Evolutionary conservation across 306 rosid genomes (phyloP).

Genomic region (Dryas octopetala): DNA sequence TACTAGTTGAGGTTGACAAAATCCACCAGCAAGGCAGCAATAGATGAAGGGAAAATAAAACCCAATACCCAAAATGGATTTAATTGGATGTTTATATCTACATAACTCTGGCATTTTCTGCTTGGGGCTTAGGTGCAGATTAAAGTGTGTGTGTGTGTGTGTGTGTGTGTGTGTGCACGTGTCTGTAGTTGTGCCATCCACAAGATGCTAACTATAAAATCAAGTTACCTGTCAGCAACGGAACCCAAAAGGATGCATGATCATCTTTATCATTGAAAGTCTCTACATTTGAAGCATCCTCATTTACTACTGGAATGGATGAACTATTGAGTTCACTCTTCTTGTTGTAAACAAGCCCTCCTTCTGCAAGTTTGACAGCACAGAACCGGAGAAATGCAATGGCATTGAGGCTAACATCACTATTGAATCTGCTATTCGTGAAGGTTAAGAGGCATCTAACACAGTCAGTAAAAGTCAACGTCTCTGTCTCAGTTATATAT

Average conservation of each 20-base stretch:
- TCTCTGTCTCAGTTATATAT: conserved; percentile 98
- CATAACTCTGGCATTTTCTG: not conserved
- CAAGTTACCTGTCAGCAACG: conserved; percentile 80
- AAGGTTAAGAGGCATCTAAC: conserved; percentile 94
- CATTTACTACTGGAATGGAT: conserved; percentile 36
- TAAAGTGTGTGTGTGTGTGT: not conserved
- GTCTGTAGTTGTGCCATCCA: not conserved
- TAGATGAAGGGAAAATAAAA: not conserved
- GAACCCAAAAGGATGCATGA: conserved; percentile 83
- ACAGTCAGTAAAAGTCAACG: conserved; percentile 87
- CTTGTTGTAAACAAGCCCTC: conserved; percentile 84
- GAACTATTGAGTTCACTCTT: conserved; percentile 47
- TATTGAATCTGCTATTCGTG: conserved; percentile 92
- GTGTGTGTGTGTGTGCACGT: not conserved
- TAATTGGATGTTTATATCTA: not conserved
- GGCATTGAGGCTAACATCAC: conserved; percentile 99
- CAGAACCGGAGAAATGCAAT: conserved; percentile 98
- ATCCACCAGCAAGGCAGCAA: not conserved
- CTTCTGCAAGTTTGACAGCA: conserved; percentile 98
- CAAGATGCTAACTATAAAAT: conserved; percentile 21
- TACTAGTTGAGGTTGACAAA: too few relatives aligned
- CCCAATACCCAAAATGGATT: not conserved
- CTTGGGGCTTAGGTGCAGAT: conserved; percentile 8
- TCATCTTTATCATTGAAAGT: conserved; percentile 66
- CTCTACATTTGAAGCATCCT: conserved; percentile 42